Evolutionary conservation across 2,329 filamentous ascomycete species (phyloP), one percentile per base, ranked within the genome.

Genomic region (Phaeosphaeria sp.): DNA sequence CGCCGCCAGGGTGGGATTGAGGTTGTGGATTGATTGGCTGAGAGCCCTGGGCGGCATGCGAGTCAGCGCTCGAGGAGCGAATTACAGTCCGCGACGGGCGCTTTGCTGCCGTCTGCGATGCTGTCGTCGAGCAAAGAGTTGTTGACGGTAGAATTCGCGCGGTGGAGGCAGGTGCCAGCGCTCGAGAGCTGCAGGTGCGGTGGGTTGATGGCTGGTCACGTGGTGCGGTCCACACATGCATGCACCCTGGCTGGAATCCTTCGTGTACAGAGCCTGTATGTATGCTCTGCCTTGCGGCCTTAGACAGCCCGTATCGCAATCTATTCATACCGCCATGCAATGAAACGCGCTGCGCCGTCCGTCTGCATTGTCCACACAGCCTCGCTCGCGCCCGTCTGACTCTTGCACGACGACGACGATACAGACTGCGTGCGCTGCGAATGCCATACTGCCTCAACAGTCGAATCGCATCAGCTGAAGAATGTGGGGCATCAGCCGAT

Each of bases 241-340:
- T 30, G 25, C 25, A 30, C 25, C 25, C 25, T 30, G 25, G 25
- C 25, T 6, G 5, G 25, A 30, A 30, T 30, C 25, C 25, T 30
- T 30, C 25, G 5, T 30, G 25, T 6, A 36, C 15, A 36, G 30
- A 36, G 30, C 30, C 30, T 36, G 30, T 36, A 36, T 36, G 30
- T 36, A 36, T 36, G 30, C 30, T 3, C 15, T 36, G 30, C 30
- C 30, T 13, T 36, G 30, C 30, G 11, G 25, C 25, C 25, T 11
- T 30, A 5, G 8, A 36, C 30, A 63, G 53, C 48, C 49, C 67
- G 61, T 65, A 68, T 60, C 46, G 51, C 59, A 63, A 62, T 60
- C 44, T 57, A 53, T 50, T 20, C 53, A 44, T 21, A 57, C 48
- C 6, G 30, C 5, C 15, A 13, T 13, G 15, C 30, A 6, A 36